Evolutionary conservation across 176 grass and related monocot species (phyloP).

Genomic region (Zea mays): DNA sequence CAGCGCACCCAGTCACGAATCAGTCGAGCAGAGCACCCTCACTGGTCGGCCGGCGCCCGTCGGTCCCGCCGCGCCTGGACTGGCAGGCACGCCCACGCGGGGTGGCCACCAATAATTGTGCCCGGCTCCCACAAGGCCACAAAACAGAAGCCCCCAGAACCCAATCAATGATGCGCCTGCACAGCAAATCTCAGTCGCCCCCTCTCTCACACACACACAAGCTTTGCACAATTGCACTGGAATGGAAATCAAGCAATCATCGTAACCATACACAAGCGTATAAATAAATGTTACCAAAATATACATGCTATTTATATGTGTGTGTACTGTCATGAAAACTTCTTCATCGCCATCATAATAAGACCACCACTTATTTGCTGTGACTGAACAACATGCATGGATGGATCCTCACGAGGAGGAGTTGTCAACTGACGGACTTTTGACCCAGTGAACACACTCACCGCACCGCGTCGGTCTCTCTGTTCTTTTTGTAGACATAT

Average conservation of each 20-base stretch:
- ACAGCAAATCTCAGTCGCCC: constrained; percentile 37
- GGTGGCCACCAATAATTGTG: constrained; percentile 41
- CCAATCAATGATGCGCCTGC: constrained; percentile 23
- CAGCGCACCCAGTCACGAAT: neutral
- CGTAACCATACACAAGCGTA: constrained; percentile 3
- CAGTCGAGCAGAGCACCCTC: neutral
- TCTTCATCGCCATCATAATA: neutral
- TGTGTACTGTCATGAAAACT: constrained; percentile 36
- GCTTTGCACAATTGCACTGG: neutral
- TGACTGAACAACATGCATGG: constrained; percentile 33
- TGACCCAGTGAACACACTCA: constrained; percentile 39
- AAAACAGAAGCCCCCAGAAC: neutral
- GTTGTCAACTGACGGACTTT: constrained; percentile 29
- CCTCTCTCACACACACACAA: neutral
- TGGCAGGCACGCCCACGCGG: constrained; percentile 3
- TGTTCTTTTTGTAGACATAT: neutral
- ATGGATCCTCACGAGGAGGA: constrained; percentile 32
- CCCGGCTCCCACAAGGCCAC: constrained; percentile 17
- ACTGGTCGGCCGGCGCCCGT: constrained; percentile 9
- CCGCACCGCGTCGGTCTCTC: constrained; percentile 34
- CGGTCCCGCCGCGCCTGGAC: constrained; percentile 6
- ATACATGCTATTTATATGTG: constrained; percentile 47
- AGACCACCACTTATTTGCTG: constrained; percentile 49
- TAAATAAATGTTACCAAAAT: constrained; percentile 25
- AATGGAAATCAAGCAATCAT: constrained; percentile 30